Percentiles rank a stretch among this genome's conserved stretches.
Evolutionary conservation across 2,329 filamentous ascomycete genomes (phyloP).

Genomic region (Alternaria brassicae): DNA sequence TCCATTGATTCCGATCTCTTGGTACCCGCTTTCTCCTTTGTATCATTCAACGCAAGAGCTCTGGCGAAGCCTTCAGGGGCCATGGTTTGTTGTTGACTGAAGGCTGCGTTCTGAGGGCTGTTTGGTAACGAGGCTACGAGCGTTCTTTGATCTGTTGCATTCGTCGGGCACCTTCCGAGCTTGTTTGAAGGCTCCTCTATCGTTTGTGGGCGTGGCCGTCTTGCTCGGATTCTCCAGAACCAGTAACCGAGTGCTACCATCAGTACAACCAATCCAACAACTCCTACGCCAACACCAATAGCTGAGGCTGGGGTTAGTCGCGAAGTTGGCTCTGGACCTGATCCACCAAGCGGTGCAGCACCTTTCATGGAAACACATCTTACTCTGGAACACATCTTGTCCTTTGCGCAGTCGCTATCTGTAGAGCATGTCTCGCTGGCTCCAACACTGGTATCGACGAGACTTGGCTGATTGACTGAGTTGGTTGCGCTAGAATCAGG

Average conservation of each 20-base stretch:
- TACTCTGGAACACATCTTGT: constrained; percentile 32
- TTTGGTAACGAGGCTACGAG: constrained; percentile 35
- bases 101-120: constrained; percentile 29
- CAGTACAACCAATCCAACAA: constrained; percentile 28
- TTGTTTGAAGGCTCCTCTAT: constrained; percentile 19
- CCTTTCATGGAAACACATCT: constrained; percentile 27
- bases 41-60: constrained; percentile 11
- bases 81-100: constrained; percentile 18
- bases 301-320: constrained; percentile 30
- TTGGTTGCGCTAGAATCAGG: constrained; percentile 4
- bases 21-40: constrained; percentile 12
- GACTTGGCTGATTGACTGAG: neutral
- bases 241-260: constrained; percentile 32
- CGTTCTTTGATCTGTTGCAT: constrained; percentile 35
- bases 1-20: constrained; percentile 7
- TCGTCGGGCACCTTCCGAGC: constrained; percentile 25
- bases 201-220: constrained; percentile 19
- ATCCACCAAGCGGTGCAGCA: constrained; percentile 30
- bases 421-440: constrained; percentile 29
- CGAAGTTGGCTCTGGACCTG: constrained; percentile 23
- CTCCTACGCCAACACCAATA: constrained; percentile 39
- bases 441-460: constrained; percentile 8
- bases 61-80: constrained; percentile 23
- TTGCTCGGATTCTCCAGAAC: constrained; percentile 29
- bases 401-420: constrained; percentile 34